A percentile compares a stretch with the other conserved stretches of the same genome.
phyloP scores from a whole-genome alignment of 345 rosid genomes.

The Clausena lansium region DNA sequence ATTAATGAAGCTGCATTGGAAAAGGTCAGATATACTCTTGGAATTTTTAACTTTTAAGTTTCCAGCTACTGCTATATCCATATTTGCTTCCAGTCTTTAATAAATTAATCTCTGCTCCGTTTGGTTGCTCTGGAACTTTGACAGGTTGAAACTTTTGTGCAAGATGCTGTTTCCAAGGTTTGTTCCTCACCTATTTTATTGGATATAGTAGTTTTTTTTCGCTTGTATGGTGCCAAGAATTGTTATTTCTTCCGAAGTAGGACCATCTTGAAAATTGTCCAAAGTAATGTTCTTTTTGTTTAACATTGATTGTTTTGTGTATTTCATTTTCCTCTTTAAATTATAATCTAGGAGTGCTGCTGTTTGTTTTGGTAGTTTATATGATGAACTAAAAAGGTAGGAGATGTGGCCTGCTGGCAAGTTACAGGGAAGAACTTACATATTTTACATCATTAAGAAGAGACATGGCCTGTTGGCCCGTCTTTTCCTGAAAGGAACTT shows the following conservation, averaged over 20 bases:
- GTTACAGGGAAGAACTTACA: not conserved
- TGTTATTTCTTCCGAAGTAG: not conserved
- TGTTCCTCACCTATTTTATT: slow-evolving; percentile 21
- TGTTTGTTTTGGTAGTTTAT: not conserved
- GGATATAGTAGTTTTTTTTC: not conserved
- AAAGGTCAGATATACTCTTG: slow-evolving; percentile 53
- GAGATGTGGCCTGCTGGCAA: not conserved
- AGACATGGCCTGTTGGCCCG: not conserved
- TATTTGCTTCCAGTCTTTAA: slow-evolving; percentile 11
- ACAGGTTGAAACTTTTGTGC: slow-evolving; percentile 83
- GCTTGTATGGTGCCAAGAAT: not conserved
- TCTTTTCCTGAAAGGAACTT: too few species aligned
- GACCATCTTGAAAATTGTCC: not conserved
- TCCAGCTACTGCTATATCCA: slow-evolving; percentile 6
- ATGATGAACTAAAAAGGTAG: not conserved
- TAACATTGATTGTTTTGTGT: not conserved
- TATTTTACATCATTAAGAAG: not conserved
- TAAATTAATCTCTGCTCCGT: slow-evolving; percentile 9
- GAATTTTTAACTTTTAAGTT: slow-evolving; percentile 5
- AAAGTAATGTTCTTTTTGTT: not conserved
- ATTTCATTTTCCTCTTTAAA: not conserved
- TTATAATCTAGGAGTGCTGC: not conserved
- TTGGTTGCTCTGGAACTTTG: slow-evolving; percentile 25
- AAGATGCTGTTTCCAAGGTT: slow-evolving; percentile 92
- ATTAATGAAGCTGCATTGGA: slow-evolving; percentile 89